These are phyloP conservation scores for Apophysomyces elegans DNA, from an alignment of 371 early-diverging fungal genomes.

Conservation along the genomic window DNA sequence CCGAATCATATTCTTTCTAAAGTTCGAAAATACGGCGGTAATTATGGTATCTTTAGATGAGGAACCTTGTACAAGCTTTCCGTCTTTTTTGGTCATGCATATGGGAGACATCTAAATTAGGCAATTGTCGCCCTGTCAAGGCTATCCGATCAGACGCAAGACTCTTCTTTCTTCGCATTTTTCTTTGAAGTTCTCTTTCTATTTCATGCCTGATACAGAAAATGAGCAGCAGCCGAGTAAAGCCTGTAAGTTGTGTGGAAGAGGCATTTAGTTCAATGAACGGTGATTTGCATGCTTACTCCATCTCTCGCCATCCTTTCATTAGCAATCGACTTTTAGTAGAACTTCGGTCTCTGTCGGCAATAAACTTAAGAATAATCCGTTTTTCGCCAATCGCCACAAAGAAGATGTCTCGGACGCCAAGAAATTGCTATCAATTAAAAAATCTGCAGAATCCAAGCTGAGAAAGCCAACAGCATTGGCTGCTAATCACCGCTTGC, in stretches of 20 bases:
- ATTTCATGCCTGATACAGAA: not conserved
- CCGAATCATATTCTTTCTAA: no score
- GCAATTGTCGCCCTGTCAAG: not conserved
- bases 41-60: not conserved
- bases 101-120: constrained; percentile 1
- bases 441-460: not conserved
- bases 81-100: not conserved
- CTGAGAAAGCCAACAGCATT: not conserved
- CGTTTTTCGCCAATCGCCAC: not conserved
- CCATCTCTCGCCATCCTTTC: not conserved
- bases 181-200: not conserved
- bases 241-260: not conserved
- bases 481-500: not conserved
- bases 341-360: not conserved
- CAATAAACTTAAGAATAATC: not conserved
- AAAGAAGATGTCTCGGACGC: not conserved
- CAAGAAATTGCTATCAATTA: not conserved
- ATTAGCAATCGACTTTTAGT: constrained; percentile 3
- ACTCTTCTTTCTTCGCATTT: not conserved
- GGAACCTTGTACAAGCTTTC: not conserved
- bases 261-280: not conserved
- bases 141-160: constrained; percentile 1
- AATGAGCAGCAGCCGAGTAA: constrained; percentile 9
- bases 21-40: no score
- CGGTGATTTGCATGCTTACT: not conserved